Percentiles rank a stretch among this genome's conserved stretches.
phyloP scores from a whole-genome alignment of 1,284 basidiomycete species.

The Mycena citricolor region DNA sequence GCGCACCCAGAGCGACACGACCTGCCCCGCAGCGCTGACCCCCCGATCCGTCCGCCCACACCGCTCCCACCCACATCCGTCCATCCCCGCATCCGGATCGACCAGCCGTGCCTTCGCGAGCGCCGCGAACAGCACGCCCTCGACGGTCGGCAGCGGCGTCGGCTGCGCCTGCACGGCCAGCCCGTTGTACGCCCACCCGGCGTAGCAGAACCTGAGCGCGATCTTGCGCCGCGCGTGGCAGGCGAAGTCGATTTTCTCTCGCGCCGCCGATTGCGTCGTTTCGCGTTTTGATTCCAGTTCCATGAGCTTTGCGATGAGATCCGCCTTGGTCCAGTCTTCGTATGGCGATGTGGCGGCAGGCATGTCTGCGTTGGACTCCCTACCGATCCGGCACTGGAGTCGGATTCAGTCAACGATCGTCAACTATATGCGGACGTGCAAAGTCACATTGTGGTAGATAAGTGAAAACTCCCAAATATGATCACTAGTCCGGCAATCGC shows the following conservation, averaged over 20 bases:
- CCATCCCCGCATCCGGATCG: slow-evolving; percentile 71
- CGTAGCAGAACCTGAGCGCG: slow-evolving; percentile 89
- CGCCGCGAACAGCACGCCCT: slow-evolving; percentile 84
- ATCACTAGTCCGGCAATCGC: too few species aligned
- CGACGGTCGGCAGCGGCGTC: slow-evolving; percentile 85
- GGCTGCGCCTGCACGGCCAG: slow-evolving; percentile 76
- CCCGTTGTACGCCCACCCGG: slow-evolving; percentile 91
- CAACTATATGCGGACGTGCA: too few species aligned
- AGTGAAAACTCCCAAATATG: too few species aligned
- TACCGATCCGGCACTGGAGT: too few species aligned
- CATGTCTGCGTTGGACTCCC: too few species aligned
- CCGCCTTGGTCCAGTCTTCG: slow-evolving; percentile 62
- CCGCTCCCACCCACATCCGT: slow-evolving; percentile 86
- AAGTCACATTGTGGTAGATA: too few species aligned
- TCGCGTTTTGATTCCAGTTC: slow-evolving; percentile 44
- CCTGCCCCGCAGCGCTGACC: slow-evolving; percentile 93
- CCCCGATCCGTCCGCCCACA: slow-evolving; percentile 96
- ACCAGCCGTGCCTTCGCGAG: slow-evolving; percentile 76
- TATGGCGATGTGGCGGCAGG: too few species aligned
- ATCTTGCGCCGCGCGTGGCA: slow-evolving; percentile 81
- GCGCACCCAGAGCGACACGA: slow-evolving; percentile 88
- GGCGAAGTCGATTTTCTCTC: slow-evolving; percentile 59
- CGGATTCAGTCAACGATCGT: too few species aligned
- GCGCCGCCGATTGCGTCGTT: slow-evolving; percentile 8
- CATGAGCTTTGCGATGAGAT: slow-evolving; percentile 62